These are phyloP conservation scores for Colletotrichum melonis DNA, from an alignment of 2,329 filamentous ascomycete species.

Conservation along the genomic window DNA sequence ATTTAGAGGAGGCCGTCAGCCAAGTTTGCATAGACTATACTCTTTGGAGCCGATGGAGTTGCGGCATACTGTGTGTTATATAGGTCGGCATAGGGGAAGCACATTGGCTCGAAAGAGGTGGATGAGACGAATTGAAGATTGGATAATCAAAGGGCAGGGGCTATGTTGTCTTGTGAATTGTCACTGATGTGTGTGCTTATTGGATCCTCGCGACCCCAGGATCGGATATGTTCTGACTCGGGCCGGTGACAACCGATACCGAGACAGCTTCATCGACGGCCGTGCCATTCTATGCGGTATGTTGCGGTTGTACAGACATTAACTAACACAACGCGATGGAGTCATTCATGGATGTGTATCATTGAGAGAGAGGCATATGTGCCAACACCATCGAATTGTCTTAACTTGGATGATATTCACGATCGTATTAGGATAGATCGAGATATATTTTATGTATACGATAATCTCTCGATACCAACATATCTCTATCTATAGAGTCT, in stretches of 20 bases:
- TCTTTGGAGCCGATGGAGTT: background rate
- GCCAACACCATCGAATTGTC: no score
- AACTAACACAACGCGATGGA: background rate
- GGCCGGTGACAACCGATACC: background rate
- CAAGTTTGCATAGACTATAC: slow-evolving; percentile 4
- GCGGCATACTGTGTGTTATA: slow-evolving; percentile 1
- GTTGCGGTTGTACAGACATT: background rate
- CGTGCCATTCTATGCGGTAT: background rate
- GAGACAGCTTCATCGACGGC: background rate
- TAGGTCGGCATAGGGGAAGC: background rate
- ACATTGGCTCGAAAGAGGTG: background rate
- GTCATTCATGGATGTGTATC: background rate
- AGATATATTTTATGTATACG: no score
- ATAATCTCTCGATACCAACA: no score
- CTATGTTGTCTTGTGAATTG: background rate
- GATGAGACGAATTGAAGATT: slow-evolving; percentile 2
- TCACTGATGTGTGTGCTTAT: background rate
- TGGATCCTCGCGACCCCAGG: background rate
- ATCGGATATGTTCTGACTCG: background rate
- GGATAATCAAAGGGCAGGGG: background rate
- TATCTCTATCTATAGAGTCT: no score
- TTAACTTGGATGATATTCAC: no score
- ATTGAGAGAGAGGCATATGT: no score
- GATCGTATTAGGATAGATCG: no score
- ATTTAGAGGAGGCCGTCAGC: background rate